Evolutionary conservation across 1,284 basidiomycete genomes (phyloP).

Genomic region (Gymnopus androsaceus): DNA sequence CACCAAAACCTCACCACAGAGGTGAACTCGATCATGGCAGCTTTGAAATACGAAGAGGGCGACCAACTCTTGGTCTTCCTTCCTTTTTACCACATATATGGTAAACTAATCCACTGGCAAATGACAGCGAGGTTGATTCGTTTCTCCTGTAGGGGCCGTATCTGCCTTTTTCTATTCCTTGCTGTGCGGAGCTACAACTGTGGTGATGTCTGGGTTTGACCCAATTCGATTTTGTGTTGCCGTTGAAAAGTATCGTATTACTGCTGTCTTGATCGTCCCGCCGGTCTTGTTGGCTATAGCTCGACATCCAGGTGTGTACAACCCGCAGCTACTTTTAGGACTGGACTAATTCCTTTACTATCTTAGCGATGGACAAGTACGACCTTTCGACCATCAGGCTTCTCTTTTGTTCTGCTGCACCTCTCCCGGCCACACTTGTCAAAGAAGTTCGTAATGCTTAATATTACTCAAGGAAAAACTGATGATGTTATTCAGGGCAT

Average conservation of each 20-base stretch:
- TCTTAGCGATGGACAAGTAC: constrained; percentile 62
- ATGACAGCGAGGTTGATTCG: too few species aligned
- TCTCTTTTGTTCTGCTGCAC: constrained; percentile 81
- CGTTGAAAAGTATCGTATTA: constrained; percentile 68
- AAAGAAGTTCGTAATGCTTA: constrained; percentile 38
- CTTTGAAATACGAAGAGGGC: constrained; percentile 40
- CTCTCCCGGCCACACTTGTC: constrained; percentile 67
- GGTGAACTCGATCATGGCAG: constrained; percentile 43
- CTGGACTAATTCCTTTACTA: background rate
- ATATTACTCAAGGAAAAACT: background rate
- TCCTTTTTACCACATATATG: constrained; percentile 41
- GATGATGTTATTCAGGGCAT: constrained; percentile 33
- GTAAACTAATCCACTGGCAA: too few species aligned
- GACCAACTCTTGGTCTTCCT: constrained; percentile 60
- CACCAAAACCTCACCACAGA: constrained; percentile 64
- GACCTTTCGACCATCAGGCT: constrained; percentile 64
- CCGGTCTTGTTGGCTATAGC: constrained; percentile 79
- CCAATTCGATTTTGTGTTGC: constrained; percentile 68
- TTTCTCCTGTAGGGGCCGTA: constrained; percentile 51
- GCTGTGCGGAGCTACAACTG: constrained; percentile 55
- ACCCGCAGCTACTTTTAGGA: too few species aligned
- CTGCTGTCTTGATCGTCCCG: constrained; percentile 72
- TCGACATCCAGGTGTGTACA: constrained; percentile 59
- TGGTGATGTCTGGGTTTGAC: constrained; percentile 79
- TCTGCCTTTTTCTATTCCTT: constrained; percentile 66